These are phyloP conservation scores for Narthecium ossifragum DNA, from an alignment of 106 monocot genomes.

Conservation along the genomic window DNA sequence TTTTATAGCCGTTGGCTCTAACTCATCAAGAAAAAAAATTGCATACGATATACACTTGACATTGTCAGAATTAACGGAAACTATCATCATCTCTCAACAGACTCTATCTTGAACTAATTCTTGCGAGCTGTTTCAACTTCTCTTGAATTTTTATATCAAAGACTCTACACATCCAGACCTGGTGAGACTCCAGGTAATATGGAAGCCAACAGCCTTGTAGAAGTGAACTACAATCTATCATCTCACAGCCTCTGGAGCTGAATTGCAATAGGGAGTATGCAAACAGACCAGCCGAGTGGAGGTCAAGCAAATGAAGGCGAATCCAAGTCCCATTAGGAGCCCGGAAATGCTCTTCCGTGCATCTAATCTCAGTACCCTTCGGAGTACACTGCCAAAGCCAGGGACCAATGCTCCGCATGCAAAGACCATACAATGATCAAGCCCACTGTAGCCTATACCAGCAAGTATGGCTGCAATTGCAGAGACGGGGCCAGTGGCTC, in stretches of 20 bases:
- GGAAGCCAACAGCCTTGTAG: too few species aligned
- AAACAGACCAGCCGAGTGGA: conserved; percentile 90
- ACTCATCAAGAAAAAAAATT: too few species aligned
- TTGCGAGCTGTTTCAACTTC: too few species aligned
- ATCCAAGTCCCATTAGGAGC: conserved; percentile 60
- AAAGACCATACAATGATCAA: conserved; percentile 89
- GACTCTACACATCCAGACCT: too few species aligned
- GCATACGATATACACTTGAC: too few species aligned
- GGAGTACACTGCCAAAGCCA: conserved; percentile 55
- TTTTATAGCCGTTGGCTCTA: too few species aligned
- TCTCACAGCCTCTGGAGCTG: conserved; percentile 96
- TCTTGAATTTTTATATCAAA: too few species aligned
- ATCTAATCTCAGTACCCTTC: conserved; percentile 52
- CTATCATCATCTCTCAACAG: too few species aligned
- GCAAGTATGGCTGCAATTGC: conserved; percentile 90
- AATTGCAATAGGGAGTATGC: conserved; percentile 96
- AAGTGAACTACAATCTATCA: too few species aligned
- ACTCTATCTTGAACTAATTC: too few species aligned
- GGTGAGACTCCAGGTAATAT: too few species aligned
- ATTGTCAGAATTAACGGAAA: too few species aligned
- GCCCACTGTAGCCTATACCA: conserved; percentile 76
- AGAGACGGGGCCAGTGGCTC: conserved; percentile 69
- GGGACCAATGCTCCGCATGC: conserved; percentile 81
- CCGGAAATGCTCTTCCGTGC: conserved; percentile 55
- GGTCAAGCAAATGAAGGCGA: conserved; percentile 71